Percentiles rank a stretch among this genome's conserved stretches.
Conservation (phyloP, 2,329 filamentous ascomycete species). For the Trichoderma atrobrunneum region DNA sequence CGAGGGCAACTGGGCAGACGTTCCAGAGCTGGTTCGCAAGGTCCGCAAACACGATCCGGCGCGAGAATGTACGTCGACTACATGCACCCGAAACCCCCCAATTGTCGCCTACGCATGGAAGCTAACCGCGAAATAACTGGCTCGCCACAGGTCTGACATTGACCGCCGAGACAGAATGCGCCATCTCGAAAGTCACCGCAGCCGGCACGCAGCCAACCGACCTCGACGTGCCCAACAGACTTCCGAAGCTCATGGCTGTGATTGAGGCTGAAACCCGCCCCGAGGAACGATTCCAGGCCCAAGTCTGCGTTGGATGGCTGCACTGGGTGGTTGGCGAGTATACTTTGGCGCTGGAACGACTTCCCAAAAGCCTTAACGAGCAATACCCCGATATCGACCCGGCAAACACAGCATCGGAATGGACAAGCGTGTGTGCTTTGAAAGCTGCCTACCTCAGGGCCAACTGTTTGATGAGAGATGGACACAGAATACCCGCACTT, state of each 20-base stretch:
- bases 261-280: constrained; percentile 56
- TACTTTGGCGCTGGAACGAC: constrained; percentile 53
- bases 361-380: constrained; percentile 62
- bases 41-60: constrained; percentile 89
- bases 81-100: constrained; percentile 23
- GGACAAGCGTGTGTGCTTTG: constrained; percentile 78
- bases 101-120: background rate
- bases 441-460: constrained; percentile 78
- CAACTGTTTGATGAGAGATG: constrained; percentile 53
- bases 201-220: constrained; percentile 43
- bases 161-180: constrained; percentile 66
- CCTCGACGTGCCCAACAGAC: constrained; percentile 44
- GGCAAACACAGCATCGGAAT: constrained; percentile 60
- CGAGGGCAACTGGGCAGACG: constrained; percentile 79
- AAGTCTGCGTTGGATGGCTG: constrained; percentile 80
- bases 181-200: constrained; percentile 55
- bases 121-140: background rate
- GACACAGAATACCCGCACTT: constrained; percentile 57
- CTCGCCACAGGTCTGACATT: constrained; percentile 59
- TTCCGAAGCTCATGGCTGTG: constrained; percentile 52
- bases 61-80: constrained; percentile 66
- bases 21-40: constrained; percentile 89
- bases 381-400: constrained; percentile 52
- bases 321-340: constrained; percentile 76
- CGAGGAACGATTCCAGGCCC: constrained; percentile 72